A percentile compares a stretch with the other conserved stretches of the same genome.
Evolutionary conservation across 73 alveolate genomes (phyloP).

Genomic region (Paramecium sexaurelia): DNA sequence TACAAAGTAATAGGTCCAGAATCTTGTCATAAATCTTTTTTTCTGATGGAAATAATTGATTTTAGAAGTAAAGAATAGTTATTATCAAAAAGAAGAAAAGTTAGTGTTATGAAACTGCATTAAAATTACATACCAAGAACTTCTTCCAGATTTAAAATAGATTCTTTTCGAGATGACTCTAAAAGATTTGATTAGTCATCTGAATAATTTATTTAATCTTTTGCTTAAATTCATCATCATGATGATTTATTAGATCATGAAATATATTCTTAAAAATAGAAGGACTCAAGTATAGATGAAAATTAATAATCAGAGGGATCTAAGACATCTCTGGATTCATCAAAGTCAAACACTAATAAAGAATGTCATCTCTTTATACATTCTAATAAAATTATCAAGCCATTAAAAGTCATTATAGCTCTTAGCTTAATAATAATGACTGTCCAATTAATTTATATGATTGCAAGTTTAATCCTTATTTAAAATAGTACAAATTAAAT

Average conservation of each 20-base stretch:
- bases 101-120: background rate
- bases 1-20: background rate
- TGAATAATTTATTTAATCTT: background rate
- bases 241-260: background rate
- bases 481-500: background rate
- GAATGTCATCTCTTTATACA: background rate
- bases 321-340: background rate
- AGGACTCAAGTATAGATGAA: background rate
- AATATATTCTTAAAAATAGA: background rate
- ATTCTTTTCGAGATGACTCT: constrained; percentile 11
- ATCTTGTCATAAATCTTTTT: background rate
- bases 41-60: background rate
- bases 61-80: constrained; percentile 15
- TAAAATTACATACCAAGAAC: background rate
- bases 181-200: constrained; percentile 8
- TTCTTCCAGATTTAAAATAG: background rate
- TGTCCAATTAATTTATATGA: background rate
- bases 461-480: background rate
- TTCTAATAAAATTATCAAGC: background rate
- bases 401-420: background rate
- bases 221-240: background rate
- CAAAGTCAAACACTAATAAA: background rate
- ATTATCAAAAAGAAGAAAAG: background rate
- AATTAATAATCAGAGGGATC: background rate
- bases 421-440: background rate